Base-by-base conservation (phyloP, 129 eudicot species). In the Erigeron canadensis region DNA sequence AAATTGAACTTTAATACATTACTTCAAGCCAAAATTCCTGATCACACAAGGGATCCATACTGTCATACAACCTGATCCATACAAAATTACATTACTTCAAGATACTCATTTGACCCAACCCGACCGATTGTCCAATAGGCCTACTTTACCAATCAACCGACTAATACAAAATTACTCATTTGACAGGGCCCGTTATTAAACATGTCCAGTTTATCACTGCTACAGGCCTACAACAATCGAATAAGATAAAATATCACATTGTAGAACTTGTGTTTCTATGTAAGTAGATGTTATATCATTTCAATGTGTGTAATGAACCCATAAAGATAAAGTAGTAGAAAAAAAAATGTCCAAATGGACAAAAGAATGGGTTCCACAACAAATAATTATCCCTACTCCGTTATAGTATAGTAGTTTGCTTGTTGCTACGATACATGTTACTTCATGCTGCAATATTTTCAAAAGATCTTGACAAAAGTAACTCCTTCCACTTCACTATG, bases 401-500 rank as follows among this genome's bases (percentile, higher is more conserved):
- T 28, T 28, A 28, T 28, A 10, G 50, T 63, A 63, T 40, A 40
- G 38, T 13, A 48, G 8, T 17, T 46, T 6, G 10, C 11, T 38
- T 72, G 34, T 12, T 45, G 69, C 40, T 64, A 63, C n/a, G 51
- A 47, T 41, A 47, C 71, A 6, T 13, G 40, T 13, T 64, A 68
- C 44, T 59, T 81, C 73, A 63, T 75, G 70, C 67, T 70, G 47
- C 23, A 70, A 65, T 53, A 75, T 22, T 67, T 57, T 63, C 69
- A 43, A 77, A 60, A 62, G 47, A 65, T 78, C 86, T 86, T 63
- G 96, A 87, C 50, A 86, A 55, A 69, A 77, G 84, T 12, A 62
- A 73, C 54, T 75, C 83, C 84, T 94, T 94, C 68, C 80, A 51
- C 69, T 85, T 77, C 17, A 81, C 80, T 46, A 89, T 59, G 68